phyloP scores from a whole-genome alignment of 2,329 filamentous ascomycete species.

The Thelonectria olida region DNA sequence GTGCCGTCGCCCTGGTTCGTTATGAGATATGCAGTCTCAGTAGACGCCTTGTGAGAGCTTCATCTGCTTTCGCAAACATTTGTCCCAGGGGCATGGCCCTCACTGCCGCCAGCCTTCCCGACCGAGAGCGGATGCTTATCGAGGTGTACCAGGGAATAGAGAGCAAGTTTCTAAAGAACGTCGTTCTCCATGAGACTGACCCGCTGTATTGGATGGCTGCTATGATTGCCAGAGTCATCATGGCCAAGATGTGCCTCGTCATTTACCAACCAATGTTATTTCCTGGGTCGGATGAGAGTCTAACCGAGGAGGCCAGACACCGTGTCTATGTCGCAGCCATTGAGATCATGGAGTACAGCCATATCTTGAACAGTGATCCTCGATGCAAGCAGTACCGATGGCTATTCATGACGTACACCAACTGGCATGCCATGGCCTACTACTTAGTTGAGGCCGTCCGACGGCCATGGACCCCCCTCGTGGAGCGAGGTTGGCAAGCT shows the following conservation, averaged over 20 bases:
- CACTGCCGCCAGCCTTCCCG: constrained; percentile 41
- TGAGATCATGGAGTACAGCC: constrained; percentile 76
- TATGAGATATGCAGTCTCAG: constrained; percentile 60
- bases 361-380: constrained; percentile 70
- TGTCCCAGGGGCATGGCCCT: constrained; percentile 40
- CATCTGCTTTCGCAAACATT: constrained; percentile 45
- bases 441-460: constrained; percentile 57
- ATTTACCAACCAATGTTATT: constrained; percentile 79
- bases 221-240: constrained; percentile 74
- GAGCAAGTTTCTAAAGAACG: constrained; percentile 62
- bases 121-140: constrained; percentile 58
- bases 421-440: constrained; percentile 62
- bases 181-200: constrained; percentile 55
- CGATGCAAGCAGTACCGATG: constrained; percentile 57
- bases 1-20: constrained; percentile 58
- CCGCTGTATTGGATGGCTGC: constrained; percentile 74
- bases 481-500: constrained; percentile 61
- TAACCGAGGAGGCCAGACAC: constrained; percentile 71
- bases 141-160: constrained; percentile 64
- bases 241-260: constrained; percentile 81
- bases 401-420: constrained; percentile 61
- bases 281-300: constrained; percentile 61
- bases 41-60: constrained; percentile 46
- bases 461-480: constrained; percentile 58
- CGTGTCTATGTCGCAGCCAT: constrained; percentile 77